Evolutionary conservation across 2,329 filamentous ascomycete genomes (phyloP).

Genomic region (Fusarium odoratissimum): DNA sequence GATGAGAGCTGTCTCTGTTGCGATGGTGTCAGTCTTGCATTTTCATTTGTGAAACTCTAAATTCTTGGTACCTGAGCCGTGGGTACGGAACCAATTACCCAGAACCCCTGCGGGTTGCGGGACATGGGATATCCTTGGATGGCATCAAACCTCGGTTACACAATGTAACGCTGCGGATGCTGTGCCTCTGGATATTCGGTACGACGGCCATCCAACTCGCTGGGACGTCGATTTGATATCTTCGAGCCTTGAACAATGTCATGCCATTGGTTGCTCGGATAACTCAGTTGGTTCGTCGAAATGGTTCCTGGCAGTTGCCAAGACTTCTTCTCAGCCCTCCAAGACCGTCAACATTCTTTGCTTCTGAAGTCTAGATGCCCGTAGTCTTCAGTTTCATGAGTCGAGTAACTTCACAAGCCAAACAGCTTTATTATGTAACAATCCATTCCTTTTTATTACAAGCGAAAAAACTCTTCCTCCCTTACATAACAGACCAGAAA

Average conservation of each 20-base stretch:
- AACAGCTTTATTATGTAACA: not conserved
- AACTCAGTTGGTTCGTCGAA: not conserved
- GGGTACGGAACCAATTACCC: not conserved
- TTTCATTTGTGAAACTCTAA: not conserved
- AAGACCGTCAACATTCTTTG: not conserved
- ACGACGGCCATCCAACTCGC: not conserved
- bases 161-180: not conserved
- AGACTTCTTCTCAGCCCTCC: not conserved
- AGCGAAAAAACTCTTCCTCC: not conserved
- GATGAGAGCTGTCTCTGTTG: not conserved
- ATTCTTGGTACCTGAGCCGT: conserved; percentile 11
- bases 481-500: not conserved
- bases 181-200: not conserved
- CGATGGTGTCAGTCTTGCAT: not conserved
- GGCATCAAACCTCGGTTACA: not conserved
- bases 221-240: not conserved
- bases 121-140: not conserved
- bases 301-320: not conserved
- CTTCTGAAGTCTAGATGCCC: not conserved
- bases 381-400: not conserved
- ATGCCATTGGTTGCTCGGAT: not conserved
- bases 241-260: not conserved
- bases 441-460: not conserved
- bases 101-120: not conserved
- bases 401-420: not conserved